Evolutionary conservation across 1,284 basidiomycete species (phyloP), one percentile per base, ranked within the genome.

Genomic region (Pisolithus thermaeus): DNA sequence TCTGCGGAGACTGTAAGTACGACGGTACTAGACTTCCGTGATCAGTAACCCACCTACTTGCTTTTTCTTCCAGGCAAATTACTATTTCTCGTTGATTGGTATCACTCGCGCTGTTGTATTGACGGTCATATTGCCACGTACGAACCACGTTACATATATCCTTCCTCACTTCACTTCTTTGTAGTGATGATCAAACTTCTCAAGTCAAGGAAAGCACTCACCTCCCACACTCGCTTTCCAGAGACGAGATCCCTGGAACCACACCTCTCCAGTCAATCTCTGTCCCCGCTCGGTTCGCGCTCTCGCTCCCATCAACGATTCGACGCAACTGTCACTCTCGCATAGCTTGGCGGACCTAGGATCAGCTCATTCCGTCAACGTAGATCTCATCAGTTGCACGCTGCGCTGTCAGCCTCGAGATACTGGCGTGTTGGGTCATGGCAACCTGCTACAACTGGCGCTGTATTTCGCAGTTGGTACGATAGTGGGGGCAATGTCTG

Each of bases 81-180:
- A 92, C 57, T 92, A 79, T 71, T 67, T 92, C 47, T 87, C 81
- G 49, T 56, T 81, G 6, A 62, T 83, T 14, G 81, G 83, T n/a
- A 70, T 74, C 18, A 67, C 74, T 2, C 76, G 89, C 6, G 84
- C 86, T 1, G 18, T 81, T 1, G 78, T 81, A 53, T 71, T 93
- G 52, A 73, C 84, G 1, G 52, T 82, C 4, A 55, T 90, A 25
- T 68, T 92, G 7, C 92, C 92, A n/a, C 22, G 87, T 88, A 63
- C 52, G 76, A 65, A n/a, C 41, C 38, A 35, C 49, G 6, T 44
- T 39, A 11, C 8, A 40, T 38, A 35, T 32, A 7, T 41, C 36
- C 14, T 41, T 32, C 23, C 28, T 58, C 20, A 63, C 18, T 20
- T 16, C 23, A 7, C 6, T 36, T 14, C 32, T 35, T 36, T 23